Conservation (phyloP, 148 eudicot species). For the Vaccinium corymbosum region DNA sequence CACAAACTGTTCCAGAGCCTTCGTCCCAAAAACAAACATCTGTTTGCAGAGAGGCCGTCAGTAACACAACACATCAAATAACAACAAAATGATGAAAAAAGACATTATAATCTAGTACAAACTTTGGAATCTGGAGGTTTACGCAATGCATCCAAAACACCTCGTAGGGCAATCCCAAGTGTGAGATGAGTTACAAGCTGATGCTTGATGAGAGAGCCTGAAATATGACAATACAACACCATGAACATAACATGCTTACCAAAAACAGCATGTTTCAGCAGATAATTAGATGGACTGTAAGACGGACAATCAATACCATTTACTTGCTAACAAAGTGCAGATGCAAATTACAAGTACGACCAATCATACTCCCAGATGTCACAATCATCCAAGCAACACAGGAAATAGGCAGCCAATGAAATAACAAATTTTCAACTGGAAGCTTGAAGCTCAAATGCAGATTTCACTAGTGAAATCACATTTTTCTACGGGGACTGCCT, state of each 20-base stretch:
- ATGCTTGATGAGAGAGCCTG: constrained; percentile 87
- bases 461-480: background rate
- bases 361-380: background rate
- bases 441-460: background rate
- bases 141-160: constrained; percentile 84
- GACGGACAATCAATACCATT: background rate
- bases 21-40: constrained; percentile 93
- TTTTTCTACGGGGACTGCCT: background rate
- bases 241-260: background rate
- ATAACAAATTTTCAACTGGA: background rate
- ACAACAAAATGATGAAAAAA: background rate
- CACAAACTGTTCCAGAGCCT: constrained; percentile 81
- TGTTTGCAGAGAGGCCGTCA: constrained; percentile 28
- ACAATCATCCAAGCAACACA: background rate
- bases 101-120: constrained; percentile 14
- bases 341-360: background rate
- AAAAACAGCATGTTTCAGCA: constrained; percentile 5
- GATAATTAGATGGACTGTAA: background rate
- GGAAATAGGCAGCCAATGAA: background rate
- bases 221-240: constrained; percentile 18
- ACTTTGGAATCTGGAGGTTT: constrained; percentile 93
- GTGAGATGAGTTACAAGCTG: constrained; percentile 88
- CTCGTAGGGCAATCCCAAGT: constrained; percentile 88
- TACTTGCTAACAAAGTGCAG: background rate
- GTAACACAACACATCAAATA: background rate